Conservation (phyloP, 345 rosid species). For the Capsella bursapastoris region DNA sequence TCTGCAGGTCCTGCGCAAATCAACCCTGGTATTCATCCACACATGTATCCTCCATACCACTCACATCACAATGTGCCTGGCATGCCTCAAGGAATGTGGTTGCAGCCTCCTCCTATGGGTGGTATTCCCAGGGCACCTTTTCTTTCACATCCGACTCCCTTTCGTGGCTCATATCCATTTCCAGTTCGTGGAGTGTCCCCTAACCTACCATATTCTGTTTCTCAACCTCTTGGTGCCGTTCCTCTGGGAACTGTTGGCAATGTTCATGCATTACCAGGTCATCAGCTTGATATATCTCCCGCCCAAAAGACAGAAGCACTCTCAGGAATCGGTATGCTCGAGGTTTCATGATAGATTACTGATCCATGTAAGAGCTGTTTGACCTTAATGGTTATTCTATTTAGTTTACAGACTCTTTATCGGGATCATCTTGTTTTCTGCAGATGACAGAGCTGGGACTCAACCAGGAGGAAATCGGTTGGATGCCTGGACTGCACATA, state of each 20-base stretch:
- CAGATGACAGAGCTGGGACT: slow-evolving; percentile 60
- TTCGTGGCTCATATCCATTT: slow-evolving; percentile 63
- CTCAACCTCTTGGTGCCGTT: slow-evolving; percentile 68
- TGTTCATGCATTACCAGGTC: slow-evolving; percentile 49
- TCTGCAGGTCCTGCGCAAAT: slow-evolving; percentile 48
- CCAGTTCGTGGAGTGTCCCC: slow-evolving; percentile 54
- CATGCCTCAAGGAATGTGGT: slow-evolving; percentile 73
- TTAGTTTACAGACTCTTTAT: slow-evolving; percentile 51
- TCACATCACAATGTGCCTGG: slow-evolving; percentile 59
- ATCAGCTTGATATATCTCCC: slow-evolving; percentile 50
- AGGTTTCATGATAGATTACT: slow-evolving; percentile 76
- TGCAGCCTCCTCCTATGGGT: slow-evolving; percentile 75
- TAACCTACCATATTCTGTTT: slow-evolving; percentile 55
- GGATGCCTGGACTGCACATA: slow-evolving; percentile 95
- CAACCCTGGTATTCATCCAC: slow-evolving; percentile 61
- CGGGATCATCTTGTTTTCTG: slow-evolving; percentile 41
- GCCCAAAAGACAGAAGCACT: slow-evolving; percentile 56
- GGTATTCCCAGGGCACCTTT: slow-evolving; percentile 63
- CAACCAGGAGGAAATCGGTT: slow-evolving; percentile 54
- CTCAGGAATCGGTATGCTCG: slow-evolving; percentile 83
- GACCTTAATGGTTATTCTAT: slow-evolving; percentile 48
- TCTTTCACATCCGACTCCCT: slow-evolving; percentile 64
- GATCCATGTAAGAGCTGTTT: slow-evolving; percentile 69
- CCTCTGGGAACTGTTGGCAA: slow-evolving; percentile 54
- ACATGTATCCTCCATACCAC: slow-evolving; percentile 63